These are phyloP conservation scores for Xerocomellus chrysenteron DNA, from an alignment of 768 basidiomycete genomes.

Conservation along the genomic window DNA sequence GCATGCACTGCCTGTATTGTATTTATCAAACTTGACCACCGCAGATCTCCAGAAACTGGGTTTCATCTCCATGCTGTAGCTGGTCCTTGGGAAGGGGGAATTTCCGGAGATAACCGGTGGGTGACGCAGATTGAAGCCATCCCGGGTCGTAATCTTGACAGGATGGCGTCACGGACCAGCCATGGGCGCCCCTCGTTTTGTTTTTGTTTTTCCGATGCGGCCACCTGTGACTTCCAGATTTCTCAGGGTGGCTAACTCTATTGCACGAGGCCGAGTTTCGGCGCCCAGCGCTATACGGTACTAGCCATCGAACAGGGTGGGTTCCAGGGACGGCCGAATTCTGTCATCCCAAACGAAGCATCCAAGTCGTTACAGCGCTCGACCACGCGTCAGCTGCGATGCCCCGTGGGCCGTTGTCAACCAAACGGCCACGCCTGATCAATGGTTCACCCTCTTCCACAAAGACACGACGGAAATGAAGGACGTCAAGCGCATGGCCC, in stretches of 20 bases:
- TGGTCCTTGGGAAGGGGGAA: not conserved
- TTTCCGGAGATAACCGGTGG: slow-evolving; percentile 9
- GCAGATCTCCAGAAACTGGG: not conserved
- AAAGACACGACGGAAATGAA: slow-evolving; percentile 9
- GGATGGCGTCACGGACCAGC: not conserved
- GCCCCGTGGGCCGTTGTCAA: slow-evolving; percentile 1
- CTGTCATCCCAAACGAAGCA: not conserved
- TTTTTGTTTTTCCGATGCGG: not conserved
- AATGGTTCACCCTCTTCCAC: not conserved
- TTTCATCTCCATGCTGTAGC: slow-evolving; percentile 1
- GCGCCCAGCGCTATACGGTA: not conserved
- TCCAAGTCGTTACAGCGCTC: not conserved
- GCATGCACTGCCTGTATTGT: slow-evolving; percentile 13
- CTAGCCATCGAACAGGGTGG: slow-evolving; percentile 1
- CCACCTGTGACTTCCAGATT: not conserved
- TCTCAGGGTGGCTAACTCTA: not conserved
- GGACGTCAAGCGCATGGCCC: not conserved
- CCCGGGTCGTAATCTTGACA: not conserved
- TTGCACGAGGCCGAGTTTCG: slow-evolving; percentile 1
- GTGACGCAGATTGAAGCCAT: not conserved
- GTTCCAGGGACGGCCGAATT: not conserved
- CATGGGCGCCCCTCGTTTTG: not conserved
- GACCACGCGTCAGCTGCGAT: not conserved
- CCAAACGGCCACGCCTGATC: not conserved
- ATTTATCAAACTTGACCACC: slow-evolving; percentile 2